phyloP scores from a whole-genome alignment of 1,284 basidiomycete genomes.

The Cryptococcus amylolentus region DNA sequence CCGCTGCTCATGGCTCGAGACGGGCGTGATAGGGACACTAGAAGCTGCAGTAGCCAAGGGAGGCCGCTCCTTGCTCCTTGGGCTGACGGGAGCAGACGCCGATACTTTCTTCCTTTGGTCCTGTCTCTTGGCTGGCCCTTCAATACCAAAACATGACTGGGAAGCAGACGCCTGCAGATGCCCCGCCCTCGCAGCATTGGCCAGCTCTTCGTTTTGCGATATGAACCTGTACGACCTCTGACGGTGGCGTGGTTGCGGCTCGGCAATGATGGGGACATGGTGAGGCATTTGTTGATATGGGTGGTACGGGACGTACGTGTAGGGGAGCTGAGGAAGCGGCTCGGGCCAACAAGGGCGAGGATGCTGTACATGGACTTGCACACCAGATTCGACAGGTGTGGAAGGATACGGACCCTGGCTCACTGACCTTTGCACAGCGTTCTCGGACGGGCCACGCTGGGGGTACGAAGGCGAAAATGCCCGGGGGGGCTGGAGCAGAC shows the following conservation, averaged over 20 bases:
- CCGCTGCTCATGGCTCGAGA: no score
- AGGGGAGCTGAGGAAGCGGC: not conserved
- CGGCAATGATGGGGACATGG: not conserved
- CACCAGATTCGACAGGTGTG: not conserved
- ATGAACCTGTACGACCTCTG: constrained; percentile 2
- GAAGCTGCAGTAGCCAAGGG: no score
- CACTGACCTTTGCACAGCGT: no score
- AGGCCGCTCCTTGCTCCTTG: no score
- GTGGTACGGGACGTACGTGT: not conserved
- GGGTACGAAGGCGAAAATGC: not conserved
- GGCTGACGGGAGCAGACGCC: no score
- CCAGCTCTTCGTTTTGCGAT: not conserved
- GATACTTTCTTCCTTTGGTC: no score
- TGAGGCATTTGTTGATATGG: not conserved
- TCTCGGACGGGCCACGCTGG: not conserved
- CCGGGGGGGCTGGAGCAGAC: constrained; percentile 10
- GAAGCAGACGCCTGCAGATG: no score
- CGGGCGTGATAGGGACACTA: no score
- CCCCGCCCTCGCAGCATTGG: no score
- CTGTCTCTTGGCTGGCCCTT: no score
- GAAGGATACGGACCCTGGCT: not conserved
- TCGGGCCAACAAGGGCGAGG: not conserved
- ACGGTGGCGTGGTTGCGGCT: not conserved
- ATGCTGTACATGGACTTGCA: not conserved
- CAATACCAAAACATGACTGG: no score